Conservation (phyloP, 306 rosid species). For the Cercis canadensis region DNA sequence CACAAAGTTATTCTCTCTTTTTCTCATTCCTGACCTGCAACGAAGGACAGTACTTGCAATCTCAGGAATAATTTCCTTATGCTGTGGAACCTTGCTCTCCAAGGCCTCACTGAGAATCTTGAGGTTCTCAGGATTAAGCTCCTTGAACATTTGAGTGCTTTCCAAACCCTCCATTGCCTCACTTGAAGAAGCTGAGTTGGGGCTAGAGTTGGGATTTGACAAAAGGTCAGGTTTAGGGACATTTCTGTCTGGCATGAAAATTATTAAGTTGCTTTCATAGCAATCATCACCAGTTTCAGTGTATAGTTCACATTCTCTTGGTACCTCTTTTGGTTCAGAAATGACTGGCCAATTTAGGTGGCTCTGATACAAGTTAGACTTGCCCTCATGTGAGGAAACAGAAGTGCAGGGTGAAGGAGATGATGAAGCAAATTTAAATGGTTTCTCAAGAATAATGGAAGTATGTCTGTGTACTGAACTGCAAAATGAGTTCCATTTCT, state of each 20-base stretch:
- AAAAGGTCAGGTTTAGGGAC: slow-evolving; percentile 78
- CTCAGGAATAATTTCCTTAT: slow-evolving; percentile 57
- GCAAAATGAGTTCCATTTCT: slow-evolving; percentile 76
- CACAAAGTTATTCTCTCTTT: slow-evolving; percentile 21
- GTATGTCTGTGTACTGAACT: slow-evolving; percentile 55
- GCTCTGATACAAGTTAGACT: slow-evolving; percentile 40
- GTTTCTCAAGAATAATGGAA: slow-evolving; percentile 45
- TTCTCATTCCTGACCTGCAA: slow-evolving; percentile 68
- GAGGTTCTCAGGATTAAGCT: slow-evolving; percentile 58
- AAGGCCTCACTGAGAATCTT: slow-evolving; percentile 67
- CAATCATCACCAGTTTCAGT: slow-evolving; percentile 46
- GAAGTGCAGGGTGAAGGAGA: slow-evolving; percentile 59
- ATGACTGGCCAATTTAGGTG: slow-evolving; percentile 47
- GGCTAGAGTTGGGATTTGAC: slow-evolving; percentile 89
- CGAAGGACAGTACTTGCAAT: slow-evolving; percentile 61
- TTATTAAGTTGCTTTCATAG: slow-evolving; percentile 53
- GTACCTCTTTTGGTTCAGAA: slow-evolving; percentile 53
- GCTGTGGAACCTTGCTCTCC: slow-evolving; percentile 61
- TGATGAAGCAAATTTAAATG: slow-evolving; percentile 39
- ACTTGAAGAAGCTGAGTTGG: slow-evolving; percentile 91
- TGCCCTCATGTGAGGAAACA: slow-evolving; percentile 39
- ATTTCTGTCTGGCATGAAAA: slow-evolving; percentile 54
- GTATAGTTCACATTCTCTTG: slow-evolving; percentile 68
- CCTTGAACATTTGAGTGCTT: slow-evolving; percentile 61
- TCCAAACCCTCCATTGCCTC: slow-evolving; percentile 70